These are phyloP conservation scores for Trametes villosa DNA, from an alignment of 768 basidiomycete genomes.

Conservation along the genomic window DNA sequence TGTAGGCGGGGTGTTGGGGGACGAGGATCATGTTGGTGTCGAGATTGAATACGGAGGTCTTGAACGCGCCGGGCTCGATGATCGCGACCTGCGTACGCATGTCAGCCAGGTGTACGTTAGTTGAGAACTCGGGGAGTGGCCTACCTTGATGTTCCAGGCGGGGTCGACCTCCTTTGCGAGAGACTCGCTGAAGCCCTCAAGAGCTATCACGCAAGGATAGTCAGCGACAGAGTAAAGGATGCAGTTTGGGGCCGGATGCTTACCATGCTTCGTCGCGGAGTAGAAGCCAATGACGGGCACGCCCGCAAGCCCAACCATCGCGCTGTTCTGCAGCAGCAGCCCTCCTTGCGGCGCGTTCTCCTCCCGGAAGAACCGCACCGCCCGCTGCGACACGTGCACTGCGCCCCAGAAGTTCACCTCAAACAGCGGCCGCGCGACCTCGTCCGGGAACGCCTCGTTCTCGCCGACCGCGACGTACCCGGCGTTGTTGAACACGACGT, in stretches of 20 bases:
- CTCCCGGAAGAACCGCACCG: slow-evolving; percentile 36
- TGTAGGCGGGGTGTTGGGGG: too few relatives aligned
- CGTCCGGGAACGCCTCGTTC: slow-evolving; percentile 40
- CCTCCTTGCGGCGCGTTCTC: slow-evolving; percentile 35
- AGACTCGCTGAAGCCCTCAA: slow-evolving; percentile 44
- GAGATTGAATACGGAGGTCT: too few relatives aligned
- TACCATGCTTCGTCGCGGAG: slow-evolving; percentile 30
- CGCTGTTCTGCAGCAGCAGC: slow-evolving; percentile 43
- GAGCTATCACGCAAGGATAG: slow-evolving; percentile 5
- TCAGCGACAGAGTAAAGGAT: neutral
- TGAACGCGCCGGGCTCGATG: too few relatives aligned
- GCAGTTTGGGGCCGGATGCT: neutral
- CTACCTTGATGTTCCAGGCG: slow-evolving; percentile 50
- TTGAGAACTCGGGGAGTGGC: too few relatives aligned
- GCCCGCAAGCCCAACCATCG: slow-evolving; percentile 33
- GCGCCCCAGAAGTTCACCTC: slow-evolving; percentile 39
- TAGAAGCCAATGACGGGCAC: slow-evolving; percentile 26
- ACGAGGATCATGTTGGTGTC: too few relatives aligned
- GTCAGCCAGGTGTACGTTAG: too few relatives aligned
- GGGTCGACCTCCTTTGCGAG: slow-evolving; percentile 47
- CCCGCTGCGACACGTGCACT: slow-evolving; percentile 23
- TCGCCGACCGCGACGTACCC: slow-evolving; percentile 38
- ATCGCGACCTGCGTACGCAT: too few relatives aligned
- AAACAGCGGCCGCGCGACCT: slow-evolving; percentile 40
- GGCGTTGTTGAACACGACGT: slow-evolving; percentile 53